These are phyloP conservation scores for Globisporangium apiculatum DNA, from an alignment of 352 stramenopile species.

Conservation along the genomic window DNA sequence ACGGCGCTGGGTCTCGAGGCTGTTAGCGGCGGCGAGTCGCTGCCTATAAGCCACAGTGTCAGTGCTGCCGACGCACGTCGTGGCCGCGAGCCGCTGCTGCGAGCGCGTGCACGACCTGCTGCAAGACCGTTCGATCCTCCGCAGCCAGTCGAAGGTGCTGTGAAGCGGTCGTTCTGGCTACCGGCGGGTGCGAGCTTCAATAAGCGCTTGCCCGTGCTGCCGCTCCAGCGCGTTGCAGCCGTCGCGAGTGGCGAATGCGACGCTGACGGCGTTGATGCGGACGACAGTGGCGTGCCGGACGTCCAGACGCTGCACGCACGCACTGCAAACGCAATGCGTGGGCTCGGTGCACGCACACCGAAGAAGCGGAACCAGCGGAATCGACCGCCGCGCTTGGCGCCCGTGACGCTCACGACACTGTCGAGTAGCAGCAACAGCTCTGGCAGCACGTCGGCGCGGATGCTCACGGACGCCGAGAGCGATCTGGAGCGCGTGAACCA, in stretches of 20 bases:
- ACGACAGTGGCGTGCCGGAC: background rate
- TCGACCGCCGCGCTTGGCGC: conserved; percentile 30
- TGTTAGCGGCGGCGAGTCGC: too few relatives aligned
- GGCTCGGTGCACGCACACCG: conserved; percentile 15
- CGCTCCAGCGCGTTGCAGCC: conserved; percentile 9
- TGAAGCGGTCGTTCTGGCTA: conserved; percentile 73
- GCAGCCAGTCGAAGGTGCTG: background rate
- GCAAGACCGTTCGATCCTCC: too few relatives aligned
- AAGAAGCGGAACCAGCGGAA: conserved; percentile 44
- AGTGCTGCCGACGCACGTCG: background rate
- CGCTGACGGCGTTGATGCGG: conserved; percentile 1
- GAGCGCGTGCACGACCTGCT: too few relatives aligned
- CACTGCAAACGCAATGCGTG: background rate
- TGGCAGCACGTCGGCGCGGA: background rate
- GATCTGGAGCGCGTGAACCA: conserved; percentile 6
- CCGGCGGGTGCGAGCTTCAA: conserved; percentile 41
- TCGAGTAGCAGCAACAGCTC: background rate
- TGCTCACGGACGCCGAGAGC: conserved; percentile 1
- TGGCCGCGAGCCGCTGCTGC: too few relatives aligned
- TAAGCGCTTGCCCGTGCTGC: conserved; percentile 32
- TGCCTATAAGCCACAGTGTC: background rate
- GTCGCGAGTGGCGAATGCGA: conserved; percentile 3
- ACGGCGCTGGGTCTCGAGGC: background rate
- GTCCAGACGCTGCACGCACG: background rate
- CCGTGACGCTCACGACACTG: conserved; percentile 14